These are phyloP conservation scores for Oenanthe sinensis DNA, from an alignment of 129 eudicot genomes.

Conservation along the genomic window DNA sequence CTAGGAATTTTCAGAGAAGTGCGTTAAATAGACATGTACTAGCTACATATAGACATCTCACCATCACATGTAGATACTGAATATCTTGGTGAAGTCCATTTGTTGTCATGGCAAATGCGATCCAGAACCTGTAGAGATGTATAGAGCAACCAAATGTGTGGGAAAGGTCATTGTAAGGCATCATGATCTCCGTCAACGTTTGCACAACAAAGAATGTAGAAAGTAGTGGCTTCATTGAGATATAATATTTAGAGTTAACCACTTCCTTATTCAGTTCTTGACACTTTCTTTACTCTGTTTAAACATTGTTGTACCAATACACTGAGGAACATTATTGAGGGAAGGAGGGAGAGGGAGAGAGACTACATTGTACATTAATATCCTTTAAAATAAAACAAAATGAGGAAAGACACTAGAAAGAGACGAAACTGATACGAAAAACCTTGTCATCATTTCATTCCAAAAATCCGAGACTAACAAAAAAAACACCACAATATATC, in stretches of 20 bases:
- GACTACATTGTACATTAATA: not conserved
- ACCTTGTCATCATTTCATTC: not conserved
- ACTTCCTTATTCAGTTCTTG: not conserved
- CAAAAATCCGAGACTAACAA: not conserved
- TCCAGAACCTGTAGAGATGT: constrained; percentile 41
- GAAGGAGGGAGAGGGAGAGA: not conserved
- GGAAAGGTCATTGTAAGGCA: not conserved
- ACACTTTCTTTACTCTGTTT: not conserved
- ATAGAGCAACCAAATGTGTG: not conserved
- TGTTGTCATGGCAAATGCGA: constrained; percentile 37
- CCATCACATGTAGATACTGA: constrained; percentile 27
- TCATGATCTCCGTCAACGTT: not conserved
- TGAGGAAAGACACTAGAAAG: not conserved
- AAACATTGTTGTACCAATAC: not conserved
- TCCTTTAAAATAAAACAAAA: not conserved
- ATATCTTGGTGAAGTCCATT: constrained; percentile 44
- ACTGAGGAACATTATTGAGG: not conserved
- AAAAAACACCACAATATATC: not conserved
- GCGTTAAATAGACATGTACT: not conserved
- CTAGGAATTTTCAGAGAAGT: not conserved
- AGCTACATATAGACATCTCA: constrained; percentile 11
- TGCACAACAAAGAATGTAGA: not conserved
- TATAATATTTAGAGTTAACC: not conserved
- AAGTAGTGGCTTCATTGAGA: not conserved
- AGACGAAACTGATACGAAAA: not conserved